These are phyloP conservation scores for Syzygium aqueum DNA, from an alignment of 345 rosid genomes.

Conservation along the genomic window DNA sequence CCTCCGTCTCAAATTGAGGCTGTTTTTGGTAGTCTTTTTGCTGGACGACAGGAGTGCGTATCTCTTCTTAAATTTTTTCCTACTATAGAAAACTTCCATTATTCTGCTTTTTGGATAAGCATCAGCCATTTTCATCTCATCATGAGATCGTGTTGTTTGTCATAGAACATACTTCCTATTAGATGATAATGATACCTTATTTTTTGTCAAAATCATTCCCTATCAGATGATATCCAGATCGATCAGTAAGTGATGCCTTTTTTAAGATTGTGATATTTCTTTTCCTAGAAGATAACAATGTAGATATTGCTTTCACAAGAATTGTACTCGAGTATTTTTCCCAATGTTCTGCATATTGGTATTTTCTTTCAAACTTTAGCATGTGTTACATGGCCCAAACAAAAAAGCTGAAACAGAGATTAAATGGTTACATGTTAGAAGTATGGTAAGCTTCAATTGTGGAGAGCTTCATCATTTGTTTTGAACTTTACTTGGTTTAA, in stretches of 20 bases:
- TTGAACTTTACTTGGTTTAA: background rate
- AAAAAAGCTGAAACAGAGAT: background rate
- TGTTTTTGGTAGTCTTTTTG: background rate
- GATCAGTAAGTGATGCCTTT: background rate
- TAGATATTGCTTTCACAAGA: background rate
- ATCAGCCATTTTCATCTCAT: background rate
- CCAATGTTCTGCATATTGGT: background rate
- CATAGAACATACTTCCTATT: background rate
- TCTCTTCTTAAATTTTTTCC: background rate
- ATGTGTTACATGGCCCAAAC: background rate
- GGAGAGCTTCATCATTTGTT: background rate
- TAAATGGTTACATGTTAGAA: background rate
- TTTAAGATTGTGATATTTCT: background rate
- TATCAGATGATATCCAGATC: background rate
- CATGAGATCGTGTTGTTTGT: background rate
- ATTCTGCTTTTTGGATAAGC: background rate
- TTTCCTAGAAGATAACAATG: background rate
- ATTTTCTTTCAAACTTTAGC: background rate
- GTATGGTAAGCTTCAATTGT: background rate
- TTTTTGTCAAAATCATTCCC: background rate
- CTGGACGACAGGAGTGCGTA: background rate
- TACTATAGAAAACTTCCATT: background rate
- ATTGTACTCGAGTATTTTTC: background rate
- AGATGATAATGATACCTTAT: background rate
- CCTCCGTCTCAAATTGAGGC: background rate